Base-by-base conservation (phyloP, 306 rosid genomes). In the peach (Prunus persica) region DNA sequence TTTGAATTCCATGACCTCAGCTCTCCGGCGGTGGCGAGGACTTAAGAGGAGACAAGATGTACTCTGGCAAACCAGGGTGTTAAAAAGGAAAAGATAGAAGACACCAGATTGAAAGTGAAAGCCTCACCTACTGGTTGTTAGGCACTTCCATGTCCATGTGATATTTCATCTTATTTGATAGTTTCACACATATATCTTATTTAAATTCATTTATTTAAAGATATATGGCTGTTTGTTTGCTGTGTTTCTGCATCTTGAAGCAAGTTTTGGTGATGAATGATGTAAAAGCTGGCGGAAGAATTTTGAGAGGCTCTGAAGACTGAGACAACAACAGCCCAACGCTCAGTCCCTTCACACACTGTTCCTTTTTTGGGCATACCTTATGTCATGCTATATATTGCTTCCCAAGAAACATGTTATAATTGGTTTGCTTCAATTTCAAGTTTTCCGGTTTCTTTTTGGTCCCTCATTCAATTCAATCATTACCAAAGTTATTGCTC, bases 161-260 rank as follows among this genome's bases (percentile, higher is more conserved):
- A 75, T 65, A 18, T 22, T 67, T 56, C 73, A 56, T 52, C 80
- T 76, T 41, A 19, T 56, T 58, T 12, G 60, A 46, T 18, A 56
- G 11, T 16, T 22, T 43, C 28, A 50, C 62, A 27, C 49, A 38
- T 2, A 56, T 63, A 56, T 24, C 76, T 38, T 38, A 56, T 34
- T 34, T 56, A 72, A 54, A 72, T 34, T 72, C 34, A 3, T 14
- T 3, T 22, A 38, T 61, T 38, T 32, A 49, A 49, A 49, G 14
- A 27, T 25, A 25, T 15, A 28, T 73, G 32, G 43, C 43, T 38
- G 9, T 38, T 49, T 51, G 16, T 52, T 20, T 56, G 67, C 12
- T 61, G 69, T 69, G 43, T 74, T 60, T 77, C 85, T 74, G 72
- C 50, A 28, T 63, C 82, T 75, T 77, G 74, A 82, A 69, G 84